These are phyloP conservation scores for Alternaria alternata DNA, from an alignment of 2,329 filamentous ascomycete species.

Conservation along the genomic window DNA sequence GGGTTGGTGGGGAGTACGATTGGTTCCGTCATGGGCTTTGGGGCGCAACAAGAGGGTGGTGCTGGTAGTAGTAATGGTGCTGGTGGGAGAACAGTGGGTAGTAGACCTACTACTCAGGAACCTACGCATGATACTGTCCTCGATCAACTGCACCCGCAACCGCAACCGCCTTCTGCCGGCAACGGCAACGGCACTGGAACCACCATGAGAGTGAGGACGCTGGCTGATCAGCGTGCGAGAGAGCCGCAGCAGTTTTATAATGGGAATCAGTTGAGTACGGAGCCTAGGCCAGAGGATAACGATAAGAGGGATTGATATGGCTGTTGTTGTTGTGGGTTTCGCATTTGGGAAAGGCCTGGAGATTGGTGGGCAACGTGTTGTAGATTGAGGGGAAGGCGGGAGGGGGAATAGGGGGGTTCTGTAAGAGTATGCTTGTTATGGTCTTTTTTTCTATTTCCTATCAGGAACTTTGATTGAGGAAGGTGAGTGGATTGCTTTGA, in stretches of 20 bases:
- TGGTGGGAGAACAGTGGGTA: conserved; percentile 18
- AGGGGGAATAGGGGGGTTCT: neutral
- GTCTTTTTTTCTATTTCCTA: neutral
- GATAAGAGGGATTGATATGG: conserved; percentile 12
- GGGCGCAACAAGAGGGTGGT: conserved; percentile 15
- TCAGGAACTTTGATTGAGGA: neutral
- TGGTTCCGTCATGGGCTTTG: conserved; percentile 40
- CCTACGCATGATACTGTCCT: conserved; percentile 19
- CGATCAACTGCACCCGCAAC: conserved; percentile 8
- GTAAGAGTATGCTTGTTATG: neutral
- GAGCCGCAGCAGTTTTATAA: conserved; percentile 81
- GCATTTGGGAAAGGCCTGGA: too few relatives aligned
- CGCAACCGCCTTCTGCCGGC: neutral
- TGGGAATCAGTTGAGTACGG: conserved; percentile 71
- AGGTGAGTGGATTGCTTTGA: too few relatives aligned
- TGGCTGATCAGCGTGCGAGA: conserved; percentile 60
- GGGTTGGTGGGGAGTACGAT: conserved; percentile 45
- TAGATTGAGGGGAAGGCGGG: neutral
- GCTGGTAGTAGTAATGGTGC: neutral
- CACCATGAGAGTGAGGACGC: conserved; percentile 50
- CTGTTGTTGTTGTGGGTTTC: too few relatives aligned
- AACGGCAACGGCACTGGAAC: neutral
- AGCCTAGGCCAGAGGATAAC: conserved; percentile 7
- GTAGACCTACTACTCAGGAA: conserved; percentile 17
- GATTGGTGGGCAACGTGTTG: too few relatives aligned